Evolutionary conservation across 768 basidiomycete species (phyloP).

Genomic region (Calocera cornea): DNA sequence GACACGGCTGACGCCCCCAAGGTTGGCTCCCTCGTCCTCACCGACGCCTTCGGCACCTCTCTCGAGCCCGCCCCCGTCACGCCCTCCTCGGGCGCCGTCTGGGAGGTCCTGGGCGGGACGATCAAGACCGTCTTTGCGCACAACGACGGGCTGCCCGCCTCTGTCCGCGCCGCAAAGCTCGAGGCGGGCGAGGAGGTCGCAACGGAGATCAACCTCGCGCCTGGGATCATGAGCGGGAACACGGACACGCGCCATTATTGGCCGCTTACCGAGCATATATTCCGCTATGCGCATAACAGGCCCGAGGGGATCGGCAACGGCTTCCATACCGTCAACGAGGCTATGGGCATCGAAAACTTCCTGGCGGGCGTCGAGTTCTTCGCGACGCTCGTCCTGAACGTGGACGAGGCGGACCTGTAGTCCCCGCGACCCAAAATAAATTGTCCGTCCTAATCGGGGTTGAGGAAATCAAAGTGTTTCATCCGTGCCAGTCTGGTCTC

Average conservation of each 20-base stretch:
- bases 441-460: neutral
- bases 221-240: conserved; percentile 25
- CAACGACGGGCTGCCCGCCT: conserved; percentile 7
- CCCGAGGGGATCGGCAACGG: neutral
- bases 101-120: conserved; percentile 43
- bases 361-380: conserved; percentile 57
- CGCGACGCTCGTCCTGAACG: conserved; percentile 51
- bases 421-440: neutral
- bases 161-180: neutral
- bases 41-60: conserved; percentile 34
- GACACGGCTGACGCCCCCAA: conserved; percentile 21
- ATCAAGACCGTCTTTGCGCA: conserved; percentile 36
- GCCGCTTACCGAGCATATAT: conserved; percentile 45
- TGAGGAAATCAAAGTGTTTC: neutral
- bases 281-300: conserved; percentile 38
- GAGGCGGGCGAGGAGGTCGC: neutral
- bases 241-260: conserved; percentile 44
- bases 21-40: conserved; percentile 38
- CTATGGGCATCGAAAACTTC: conserved; percentile 36
- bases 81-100: conserved; percentile 29
- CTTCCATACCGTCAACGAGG: conserved; percentile 2
- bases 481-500: neutral
- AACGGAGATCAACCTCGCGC: conserved; percentile 23
- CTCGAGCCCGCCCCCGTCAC: conserved; percentile 59
- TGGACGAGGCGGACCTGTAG: conserved; percentile 33